Conservation (phyloP, 2,329 filamentous ascomycete genomes). For the Rutstroemia sp. region DNA sequence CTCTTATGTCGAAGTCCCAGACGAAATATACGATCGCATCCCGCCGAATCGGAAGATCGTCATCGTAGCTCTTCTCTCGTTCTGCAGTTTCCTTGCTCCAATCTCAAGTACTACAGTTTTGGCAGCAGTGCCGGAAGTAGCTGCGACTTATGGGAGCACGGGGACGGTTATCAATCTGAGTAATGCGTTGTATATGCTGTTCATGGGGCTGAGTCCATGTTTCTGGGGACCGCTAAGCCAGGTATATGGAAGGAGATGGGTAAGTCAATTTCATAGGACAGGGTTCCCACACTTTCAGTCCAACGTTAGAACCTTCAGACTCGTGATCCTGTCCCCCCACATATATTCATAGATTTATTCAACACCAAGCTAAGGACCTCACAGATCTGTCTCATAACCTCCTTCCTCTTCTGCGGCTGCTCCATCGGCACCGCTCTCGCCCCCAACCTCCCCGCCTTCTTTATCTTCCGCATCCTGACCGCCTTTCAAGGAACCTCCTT, state of each 20-base stretch:
- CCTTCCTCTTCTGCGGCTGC: constrained; percentile 57
- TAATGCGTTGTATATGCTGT: constrained; percentile 68
- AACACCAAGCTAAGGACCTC: not conserved
- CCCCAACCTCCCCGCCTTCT: constrained; percentile 64
- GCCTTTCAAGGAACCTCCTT: constrained; percentile 72
- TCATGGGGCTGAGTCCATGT: constrained; percentile 64
- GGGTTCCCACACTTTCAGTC: no score
- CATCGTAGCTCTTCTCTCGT: constrained; percentile 63
- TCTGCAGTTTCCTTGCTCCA: constrained; percentile 69
- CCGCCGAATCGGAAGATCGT: constrained; percentile 53
- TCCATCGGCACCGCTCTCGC: constrained; percentile 67
- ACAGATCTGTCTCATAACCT: constrained; percentile 52
- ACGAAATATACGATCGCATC: constrained; percentile 59
- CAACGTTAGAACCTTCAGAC: not conserved
- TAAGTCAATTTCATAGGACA: constrained; percentile 29
- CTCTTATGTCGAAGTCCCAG: constrained; percentile 28
- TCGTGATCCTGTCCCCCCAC: not conserved
- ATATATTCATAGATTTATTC: not conserved
- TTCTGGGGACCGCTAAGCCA: constrained; percentile 69
- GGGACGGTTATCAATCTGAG: constrained; percentile 64
- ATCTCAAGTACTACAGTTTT: constrained; percentile 68
- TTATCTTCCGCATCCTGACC: constrained; percentile 65
- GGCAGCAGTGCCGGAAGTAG: constrained; percentile 68
- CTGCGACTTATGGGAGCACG: constrained; percentile 54
- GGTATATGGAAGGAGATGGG: constrained; percentile 51